A percentile compares a stretch with the other conserved stretches of the same genome.
Evolutionary conservation across 208 protist genomes (phyloP).

Genomic region (Leishmania braziliensis): DNA sequence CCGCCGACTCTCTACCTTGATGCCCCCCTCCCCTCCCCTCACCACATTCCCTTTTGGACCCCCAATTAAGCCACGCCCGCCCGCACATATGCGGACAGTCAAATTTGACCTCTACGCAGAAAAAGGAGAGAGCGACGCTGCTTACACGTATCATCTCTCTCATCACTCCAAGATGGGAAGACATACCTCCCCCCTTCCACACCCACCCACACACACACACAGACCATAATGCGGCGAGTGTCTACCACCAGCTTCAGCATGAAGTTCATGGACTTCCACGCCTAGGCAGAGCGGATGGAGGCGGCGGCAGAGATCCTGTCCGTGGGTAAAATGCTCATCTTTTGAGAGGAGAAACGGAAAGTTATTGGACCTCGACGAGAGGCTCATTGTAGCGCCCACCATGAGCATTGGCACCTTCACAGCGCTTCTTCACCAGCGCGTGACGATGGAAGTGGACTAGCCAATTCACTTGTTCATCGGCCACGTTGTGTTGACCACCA

Average conservation of each 20-base stretch:
- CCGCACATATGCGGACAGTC: too few relatives aligned
- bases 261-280: conserved; percentile 39
- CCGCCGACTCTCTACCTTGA: neutral
- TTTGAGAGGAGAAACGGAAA: conserved; percentile 73
- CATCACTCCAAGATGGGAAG: neutral
- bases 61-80: too few relatives aligned
- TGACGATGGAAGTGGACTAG: conserved; percentile 22
- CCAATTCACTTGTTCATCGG: conserved; percentile 33
- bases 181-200: neutral
- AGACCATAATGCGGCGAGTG: neutral
- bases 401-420: conserved; percentile 29
- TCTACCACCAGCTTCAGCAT: conserved; percentile 17
- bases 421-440: conserved; percentile 25
- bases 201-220: neutral
- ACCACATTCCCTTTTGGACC: neutral
- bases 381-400: conserved; percentile 26
- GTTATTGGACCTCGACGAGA: conserved; percentile 22
- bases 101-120: neutral
- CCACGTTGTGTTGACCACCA: conserved; percentile 38
- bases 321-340: conserved; percentile 50
- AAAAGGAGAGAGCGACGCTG: neutral
- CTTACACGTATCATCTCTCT: too few relatives aligned
- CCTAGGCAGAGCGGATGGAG: conserved; percentile 47
- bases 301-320: conserved; percentile 44
- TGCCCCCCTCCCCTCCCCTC: neutral